phyloP scores from a whole-genome alignment of 2,329 filamentous ascomycete species.

The Coleophoma crateriformis region DNA sequence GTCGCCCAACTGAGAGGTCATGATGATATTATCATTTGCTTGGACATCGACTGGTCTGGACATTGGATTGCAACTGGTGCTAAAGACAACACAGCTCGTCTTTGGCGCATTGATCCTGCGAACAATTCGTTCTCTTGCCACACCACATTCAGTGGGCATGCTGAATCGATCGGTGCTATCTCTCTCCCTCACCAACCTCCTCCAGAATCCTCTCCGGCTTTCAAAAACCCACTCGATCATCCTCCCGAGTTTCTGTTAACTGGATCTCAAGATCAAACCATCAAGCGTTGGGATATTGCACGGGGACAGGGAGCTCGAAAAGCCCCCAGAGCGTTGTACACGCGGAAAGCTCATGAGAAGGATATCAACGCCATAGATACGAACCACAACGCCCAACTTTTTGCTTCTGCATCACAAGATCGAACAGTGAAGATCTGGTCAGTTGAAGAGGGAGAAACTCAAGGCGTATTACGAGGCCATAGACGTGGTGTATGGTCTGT shows the following conservation, averaged over 20 bases:
- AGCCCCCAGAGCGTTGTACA: conserved; percentile 67
- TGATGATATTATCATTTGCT: conserved; percentile 89
- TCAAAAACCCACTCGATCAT: conserved; percentile 67
- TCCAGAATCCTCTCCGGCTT: conserved; percentile 61
- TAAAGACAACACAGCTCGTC: conserved; percentile 89
- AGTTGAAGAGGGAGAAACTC: conserved; percentile 78
- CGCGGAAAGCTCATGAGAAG: conserved; percentile 94
- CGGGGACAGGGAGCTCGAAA: conserved; percentile 47
- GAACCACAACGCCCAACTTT: conserved; percentile 68
- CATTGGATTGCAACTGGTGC: conserved; percentile 94
- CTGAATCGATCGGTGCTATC: conserved; percentile 89
- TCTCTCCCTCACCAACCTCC: conserved; percentile 70
- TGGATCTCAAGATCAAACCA: conserved; percentile 89
- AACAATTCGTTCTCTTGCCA: conserved; percentile 74
- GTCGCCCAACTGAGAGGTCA: conserved; percentile 83
- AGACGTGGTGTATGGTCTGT: conserved; percentile 95
- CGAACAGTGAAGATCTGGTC: conserved; percentile 97
- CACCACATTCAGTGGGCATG: conserved; percentile 82
- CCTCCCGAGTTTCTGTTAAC: conserved; percentile 84
- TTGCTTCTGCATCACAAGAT: conserved; percentile 95
- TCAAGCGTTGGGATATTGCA: conserved; percentile 88
- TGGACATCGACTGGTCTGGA: conserved; percentile 95
- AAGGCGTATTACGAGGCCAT: conserved; percentile 88
- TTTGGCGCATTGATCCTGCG: conserved; percentile 81
- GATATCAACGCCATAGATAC: conserved; percentile 95